Evolutionary conservation across 2,329 filamentous ascomycete genomes (phyloP).

Genomic region (Aspergillus thermomutatus): DNA sequence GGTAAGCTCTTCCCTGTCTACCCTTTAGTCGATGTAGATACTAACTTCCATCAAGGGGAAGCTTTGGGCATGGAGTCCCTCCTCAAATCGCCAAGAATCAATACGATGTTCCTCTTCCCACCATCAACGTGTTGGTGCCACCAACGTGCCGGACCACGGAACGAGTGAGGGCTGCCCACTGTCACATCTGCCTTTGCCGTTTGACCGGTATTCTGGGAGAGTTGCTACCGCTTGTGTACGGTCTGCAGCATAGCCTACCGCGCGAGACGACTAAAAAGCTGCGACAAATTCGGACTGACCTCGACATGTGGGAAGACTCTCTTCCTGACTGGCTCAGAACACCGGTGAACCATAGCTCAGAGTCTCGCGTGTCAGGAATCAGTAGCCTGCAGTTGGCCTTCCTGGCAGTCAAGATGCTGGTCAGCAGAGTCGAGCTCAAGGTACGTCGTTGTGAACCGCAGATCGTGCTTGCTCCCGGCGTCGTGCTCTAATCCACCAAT

Average conservation of each 20-base stretch:
- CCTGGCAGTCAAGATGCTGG: slow-evolving; percentile 46
- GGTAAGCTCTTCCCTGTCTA: slow-evolving; percentile 28
- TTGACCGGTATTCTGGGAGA: slow-evolving; percentile 48
- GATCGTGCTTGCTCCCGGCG: background rate
- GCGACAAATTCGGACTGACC: slow-evolving; percentile 44
- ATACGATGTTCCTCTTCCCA: slow-evolving; percentile 55
- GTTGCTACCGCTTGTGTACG: slow-evolving; percentile 45
- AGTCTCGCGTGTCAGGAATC: slow-evolving; percentile 38
- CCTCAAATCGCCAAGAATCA: slow-evolving; percentile 52
- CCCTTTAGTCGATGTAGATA: background rate
- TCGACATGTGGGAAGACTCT: slow-evolving; percentile 46
- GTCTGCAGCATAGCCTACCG: slow-evolving; percentile 40
- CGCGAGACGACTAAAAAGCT: slow-evolving; percentile 45
- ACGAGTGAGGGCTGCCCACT: slow-evolving; percentile 46
- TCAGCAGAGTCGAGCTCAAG: slow-evolving; percentile 46
- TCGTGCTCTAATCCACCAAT: background rate
- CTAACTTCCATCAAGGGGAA: slow-evolving; percentile 42
- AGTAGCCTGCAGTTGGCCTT: slow-evolving; percentile 45
- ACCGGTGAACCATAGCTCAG: slow-evolving; percentile 26
- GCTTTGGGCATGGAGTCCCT: slow-evolving; percentile 55
- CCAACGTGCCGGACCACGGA: slow-evolving; percentile 37
- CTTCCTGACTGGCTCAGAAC: slow-evolving; percentile 43
- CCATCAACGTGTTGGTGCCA: slow-evolving; percentile 39
- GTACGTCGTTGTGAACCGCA: slow-evolving; percentile 25
- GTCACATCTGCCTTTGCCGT: slow-evolving; percentile 52